Base-by-base conservation (phyloP, 31 red algal species). In the Odonthalia washingtoniensis region DNA sequence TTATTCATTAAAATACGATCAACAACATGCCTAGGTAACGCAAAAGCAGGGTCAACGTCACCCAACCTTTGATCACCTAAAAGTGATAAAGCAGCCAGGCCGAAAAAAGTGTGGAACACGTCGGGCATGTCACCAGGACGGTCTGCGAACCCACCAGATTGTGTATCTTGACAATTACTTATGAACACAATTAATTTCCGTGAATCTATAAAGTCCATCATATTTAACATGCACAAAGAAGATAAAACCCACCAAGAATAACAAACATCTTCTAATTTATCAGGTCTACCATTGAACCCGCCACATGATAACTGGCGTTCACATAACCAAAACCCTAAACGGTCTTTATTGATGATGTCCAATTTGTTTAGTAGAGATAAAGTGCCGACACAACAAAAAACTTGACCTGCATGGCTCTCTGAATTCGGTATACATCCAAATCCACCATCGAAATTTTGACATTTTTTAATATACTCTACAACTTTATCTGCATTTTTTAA, bases 61-160 rank as follows among this genome's bases (percentile, higher is more conserved):
- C 34, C 65, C 21, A 95, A 60, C 2, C 65, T 27, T n/a, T 64
- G 14, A 21, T 82, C 75, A 27, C 90, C 94, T 39, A 99, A 38
- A 77, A 99, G 72, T 40, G 95, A 84, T 63, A 99, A 66, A 1
- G 79, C 97, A 2, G 85, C 94, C 33, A 99, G 77, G 2, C 94
- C 97, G 62, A 99, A 99, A 61, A 99, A 99, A 5, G 94, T 99
- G 83, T 99, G 97, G 85, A 99, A 99, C 39, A 96, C 94, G 69
- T 99, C 97, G 18, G 94, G 68, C 65, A 91, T 88, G 62, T 99
- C 97, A n/a, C 94, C 97, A 9, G 94, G 94, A 40, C 93, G 81
- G 69, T 99, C 94, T 2, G 97, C 94, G 76, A 99, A 81, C 5
- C 97, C 97, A 69, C 97, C 97, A 16, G 83, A 72, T 4, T 78